Percentiles rank a stretch among this genome's conserved stretches.
Evolutionary conservation across 495 filamentous ascomycete species (phyloP).

Genomic region (Penicillium paxilli): DNA sequence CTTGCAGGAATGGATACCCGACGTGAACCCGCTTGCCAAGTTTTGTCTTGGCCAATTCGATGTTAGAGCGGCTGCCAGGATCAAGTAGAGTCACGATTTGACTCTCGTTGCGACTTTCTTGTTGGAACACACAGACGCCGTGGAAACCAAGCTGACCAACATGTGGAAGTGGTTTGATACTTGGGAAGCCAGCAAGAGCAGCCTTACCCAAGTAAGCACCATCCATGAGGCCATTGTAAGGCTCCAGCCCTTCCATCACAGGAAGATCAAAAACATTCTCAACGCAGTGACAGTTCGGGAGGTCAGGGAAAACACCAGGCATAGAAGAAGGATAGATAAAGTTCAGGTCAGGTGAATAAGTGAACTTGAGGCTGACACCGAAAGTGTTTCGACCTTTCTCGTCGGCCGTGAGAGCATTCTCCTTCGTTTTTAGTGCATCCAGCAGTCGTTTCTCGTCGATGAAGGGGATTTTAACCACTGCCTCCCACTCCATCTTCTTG

Average conservation of each 20-base stretch:
- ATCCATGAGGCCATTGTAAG: conserved; percentile 81
- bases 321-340: conserved; percentile 84
- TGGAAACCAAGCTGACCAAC: conserved; percentile 81
- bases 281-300: conserved; percentile 83
- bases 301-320: conserved; percentile 87
- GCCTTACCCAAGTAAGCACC: conserved; percentile 78
- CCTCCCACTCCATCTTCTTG: conserved; percentile 99
- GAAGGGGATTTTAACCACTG: conserved; percentile 98
- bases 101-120: conserved; percentile 94
- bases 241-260: conserved; percentile 84
- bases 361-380: conserved; percentile 90
- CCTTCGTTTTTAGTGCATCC: conserved; percentile 79
- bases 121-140: conserved; percentile 94
- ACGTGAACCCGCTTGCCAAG: conserved; percentile 86
- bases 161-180: conserved; percentile 78
- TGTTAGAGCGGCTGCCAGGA: conserved; percentile 66
- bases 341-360: conserved; percentile 72
- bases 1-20: conserved; percentile 93
- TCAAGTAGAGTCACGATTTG: conserved; percentile 86
- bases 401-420: conserved; percentile 69
- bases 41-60: conserved; percentile 71
- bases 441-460: conserved; percentile 89
- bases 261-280: conserved; percentile 96
- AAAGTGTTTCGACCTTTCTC: conserved; percentile 86
- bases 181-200: conserved; percentile 91